These are phyloP conservation scores for Novymonas esmeraldas DNA, from an alignment of 208 protist genomes.

Conservation along the genomic window DNA sequence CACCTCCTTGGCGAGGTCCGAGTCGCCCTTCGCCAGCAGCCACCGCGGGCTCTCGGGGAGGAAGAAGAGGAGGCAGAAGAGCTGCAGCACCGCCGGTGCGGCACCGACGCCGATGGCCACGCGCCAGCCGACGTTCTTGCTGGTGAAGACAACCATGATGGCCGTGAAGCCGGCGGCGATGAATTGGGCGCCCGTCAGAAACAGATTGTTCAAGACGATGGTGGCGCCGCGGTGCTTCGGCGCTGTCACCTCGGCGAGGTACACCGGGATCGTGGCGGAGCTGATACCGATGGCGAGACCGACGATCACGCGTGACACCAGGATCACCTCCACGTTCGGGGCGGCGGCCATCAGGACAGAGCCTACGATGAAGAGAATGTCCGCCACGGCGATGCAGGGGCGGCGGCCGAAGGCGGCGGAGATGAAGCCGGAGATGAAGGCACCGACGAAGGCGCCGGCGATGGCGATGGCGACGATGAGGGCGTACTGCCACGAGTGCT, in stretches of 20 bases:
- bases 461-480: slow-evolving; percentile 91
- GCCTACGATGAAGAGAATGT: slow-evolving; percentile 83
- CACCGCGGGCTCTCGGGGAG: slow-evolving; percentile 90
- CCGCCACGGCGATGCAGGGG: slow-evolving; percentile 68
- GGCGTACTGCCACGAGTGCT: slow-evolving; percentile 77
- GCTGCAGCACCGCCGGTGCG: slow-evolving; percentile 77
- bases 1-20: slow-evolving; percentile 48
- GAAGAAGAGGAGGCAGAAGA: slow-evolving; percentile 79
- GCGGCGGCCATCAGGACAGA: slow-evolving; percentile 80
- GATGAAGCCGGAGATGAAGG: slow-evolving; percentile 74
- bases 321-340: slow-evolving; percentile 60
- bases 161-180: slow-evolving; percentile 74
- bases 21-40: slow-evolving; percentile 60
- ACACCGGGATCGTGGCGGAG: slow-evolving; percentile 91
- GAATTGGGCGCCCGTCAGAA: slow-evolving; percentile 86
- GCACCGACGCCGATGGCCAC: slow-evolving; percentile 85
- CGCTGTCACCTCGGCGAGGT: slow-evolving; percentile 88
- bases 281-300: slow-evolving; percentile 88
- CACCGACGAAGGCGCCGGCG: slow-evolving; percentile 83
- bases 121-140: slow-evolving; percentile 87
- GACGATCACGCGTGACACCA: slow-evolving; percentile 84
- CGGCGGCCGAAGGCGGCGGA: slow-evolving; percentile 76
- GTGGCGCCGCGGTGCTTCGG: slow-evolving; percentile 75
- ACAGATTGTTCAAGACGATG: slow-evolving; percentile 92
- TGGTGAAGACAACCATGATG: slow-evolving; percentile 73